Conservation (phyloP, 2,329 filamentous ascomycete species). For the Cladosporium sp. region DNA sequence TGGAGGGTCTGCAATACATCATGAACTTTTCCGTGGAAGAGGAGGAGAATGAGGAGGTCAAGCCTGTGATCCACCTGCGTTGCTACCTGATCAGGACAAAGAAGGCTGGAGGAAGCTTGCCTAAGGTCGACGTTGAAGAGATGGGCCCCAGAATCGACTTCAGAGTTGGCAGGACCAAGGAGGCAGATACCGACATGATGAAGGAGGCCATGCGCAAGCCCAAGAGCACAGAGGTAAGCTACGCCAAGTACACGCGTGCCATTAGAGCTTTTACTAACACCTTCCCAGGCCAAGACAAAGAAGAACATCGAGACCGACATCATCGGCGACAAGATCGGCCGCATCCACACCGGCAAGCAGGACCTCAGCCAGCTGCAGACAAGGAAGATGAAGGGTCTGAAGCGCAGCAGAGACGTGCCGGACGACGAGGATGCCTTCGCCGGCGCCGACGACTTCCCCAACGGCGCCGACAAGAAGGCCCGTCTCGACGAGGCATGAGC, state of each 20-base stretch:
- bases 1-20: conserved; percentile 90
- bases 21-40: conserved; percentile 73
- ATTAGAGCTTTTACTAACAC: conserved; percentile 16
- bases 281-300: conserved; percentile 61
- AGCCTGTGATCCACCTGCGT: conserved; percentile 58
- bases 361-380: conserved; percentile 85
- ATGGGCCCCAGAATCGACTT: conserved; percentile 95
- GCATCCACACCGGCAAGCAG: conserved; percentile 86
- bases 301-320: conserved; percentile 93
- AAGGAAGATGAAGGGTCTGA: conserved; percentile 98
- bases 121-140: conserved; percentile 89
- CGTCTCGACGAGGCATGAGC: conserved; percentile 21
- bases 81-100: conserved; percentile 84
- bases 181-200: conserved; percentile 72
- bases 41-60: conserved; percentile 40
- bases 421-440: conserved; percentile 44
- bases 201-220: conserved; percentile 90
- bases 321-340: conserved; percentile 94
- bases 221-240: conserved; percentile 64
- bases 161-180: conserved; percentile 72
- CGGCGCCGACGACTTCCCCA: conserved; percentile 19
- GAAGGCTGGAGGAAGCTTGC: conserved; percentile 72
- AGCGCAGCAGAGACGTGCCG: conserved; percentile 67
- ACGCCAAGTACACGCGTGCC: background rate
- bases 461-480: conserved; percentile 21